Evolutionary conservation across 2,329 filamentous ascomycete genomes (phyloP), one percentile per base, ranked within the genome.

Genomic region (Intubia oerlemansii): DNA sequence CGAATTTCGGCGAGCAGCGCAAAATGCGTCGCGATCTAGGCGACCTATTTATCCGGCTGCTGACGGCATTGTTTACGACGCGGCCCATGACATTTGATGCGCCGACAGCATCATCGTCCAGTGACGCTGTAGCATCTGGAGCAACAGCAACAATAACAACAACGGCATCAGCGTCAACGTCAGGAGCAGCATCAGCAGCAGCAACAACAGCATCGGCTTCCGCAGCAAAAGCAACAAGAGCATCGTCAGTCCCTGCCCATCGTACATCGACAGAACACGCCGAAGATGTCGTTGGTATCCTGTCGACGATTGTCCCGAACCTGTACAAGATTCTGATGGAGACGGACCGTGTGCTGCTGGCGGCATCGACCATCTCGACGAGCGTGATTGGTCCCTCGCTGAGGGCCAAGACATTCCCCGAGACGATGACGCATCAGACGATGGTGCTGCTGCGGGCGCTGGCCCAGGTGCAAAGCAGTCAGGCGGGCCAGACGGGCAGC

Each of bases 1-100:
- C 85, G 10, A 93, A 84, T 41, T 95, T 93, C 50, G 85, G 85
- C 19, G 85, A 95, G 52, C 80, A 93, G 51, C 66, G 72, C 29
- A 82, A 76, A 48, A 92, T 93, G 81, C 69, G 84, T 35, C 68
- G 77, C 45, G 85, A 95, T 34, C 57, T 95, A 12, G 79, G 79
- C 15, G 88, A 98, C 42, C 62, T 93, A 1, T 90, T 95, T 44
- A 59, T 88, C 10, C 66, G 84, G 11, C 63, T 98, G 2, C 60
- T 98, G 10, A 79, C 84, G 4, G 88, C 85, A n/a, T 76, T 90
- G 3, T 93, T 95, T 46, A 92, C 88, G 0, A 90, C 81, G 7
- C 69, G 80, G 23, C 81, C 84, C 1, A 61, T 81, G 39, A 72
- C 69, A 3, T 76, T 81, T 38, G 52, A 69, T 1, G 74, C 79